These are phyloP conservation scores for Candida morakotiae DNA, from an alignment of 805 yeast species.

Conservation along the genomic window DNA sequence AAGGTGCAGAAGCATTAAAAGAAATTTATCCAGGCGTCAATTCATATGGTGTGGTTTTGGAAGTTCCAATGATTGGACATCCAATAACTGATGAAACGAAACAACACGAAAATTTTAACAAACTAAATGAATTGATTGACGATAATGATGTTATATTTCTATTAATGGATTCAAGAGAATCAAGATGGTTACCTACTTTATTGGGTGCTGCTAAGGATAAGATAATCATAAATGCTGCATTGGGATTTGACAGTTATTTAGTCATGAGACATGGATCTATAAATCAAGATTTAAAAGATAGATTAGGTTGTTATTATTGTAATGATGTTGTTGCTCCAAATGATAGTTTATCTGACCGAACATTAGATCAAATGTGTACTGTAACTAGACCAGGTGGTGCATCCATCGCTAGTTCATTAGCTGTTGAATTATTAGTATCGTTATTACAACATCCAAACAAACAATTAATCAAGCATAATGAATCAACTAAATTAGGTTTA, in stretches of 20 bases:
- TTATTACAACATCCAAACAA: conserved; percentile 61
- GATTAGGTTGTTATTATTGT: conserved; percentile 92
- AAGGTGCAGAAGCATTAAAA: conserved; percentile 71
- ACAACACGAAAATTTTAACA: conserved; percentile 48
- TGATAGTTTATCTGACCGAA: conserved; percentile 81
- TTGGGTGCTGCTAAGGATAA: conserved; percentile 65
- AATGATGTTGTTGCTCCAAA: conserved; percentile 93
- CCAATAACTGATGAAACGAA: conserved; percentile 55
- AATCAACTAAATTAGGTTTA: conserved; percentile 51
- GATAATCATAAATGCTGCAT: conserved; percentile 83
- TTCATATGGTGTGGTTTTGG: conserved; percentile 58
- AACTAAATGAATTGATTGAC: conserved; percentile 49
- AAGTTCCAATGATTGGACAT: conserved; percentile 97
- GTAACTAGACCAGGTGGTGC: conserved; percentile 98
- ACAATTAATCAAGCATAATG: conserved; percentile 38
- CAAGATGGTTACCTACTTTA: conserved; percentile 96
- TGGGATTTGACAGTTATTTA: conserved; percentile 90
- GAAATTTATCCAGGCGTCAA: conserved; percentile 76
- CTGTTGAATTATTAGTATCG: conserved; percentile 79
- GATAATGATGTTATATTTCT: conserved; percentile 75
- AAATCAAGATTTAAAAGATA: conserved; percentile 18
- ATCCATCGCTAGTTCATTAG: conserved; percentile 76
- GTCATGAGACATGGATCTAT: conserved; percentile 88
- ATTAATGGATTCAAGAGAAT: conserved; percentile 90
- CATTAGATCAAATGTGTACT: conserved; percentile 97